phyloP scores from a whole-genome alignment of 371 early-diverging fungal genomes.

The Mucor velutinosus region DNA sequence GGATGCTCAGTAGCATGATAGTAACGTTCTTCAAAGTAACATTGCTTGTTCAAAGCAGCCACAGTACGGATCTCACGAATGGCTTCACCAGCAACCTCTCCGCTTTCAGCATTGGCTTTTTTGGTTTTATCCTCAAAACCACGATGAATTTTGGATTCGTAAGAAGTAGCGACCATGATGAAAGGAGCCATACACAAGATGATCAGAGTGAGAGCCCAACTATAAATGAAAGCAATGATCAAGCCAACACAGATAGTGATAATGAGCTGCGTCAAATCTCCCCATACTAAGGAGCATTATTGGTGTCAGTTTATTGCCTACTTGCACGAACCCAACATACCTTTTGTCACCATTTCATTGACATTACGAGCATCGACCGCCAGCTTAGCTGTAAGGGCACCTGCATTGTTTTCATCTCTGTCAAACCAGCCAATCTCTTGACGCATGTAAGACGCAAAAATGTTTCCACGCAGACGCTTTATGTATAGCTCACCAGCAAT shows the following conservation, averaged over 20 bases:
- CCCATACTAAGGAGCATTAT: too few species aligned
- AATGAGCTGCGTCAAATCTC: conserved; percentile 52
- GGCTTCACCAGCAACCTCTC: conserved; percentile 74
- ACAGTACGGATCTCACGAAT: conserved; percentile 82
- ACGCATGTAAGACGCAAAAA: conserved; percentile 58
- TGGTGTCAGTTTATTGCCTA: too few species aligned
- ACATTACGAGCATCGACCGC: conserved; percentile 75
- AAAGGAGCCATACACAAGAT: conserved; percentile 44
- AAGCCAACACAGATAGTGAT: conserved; percentile 34
- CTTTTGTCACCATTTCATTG: conserved; percentile 62
- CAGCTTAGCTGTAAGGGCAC: conserved; percentile 76
- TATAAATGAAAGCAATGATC: conserved; percentile 32
- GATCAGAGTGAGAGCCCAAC: conserved; percentile 55
- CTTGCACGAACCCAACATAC: too few species aligned
- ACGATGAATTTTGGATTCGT: conserved; percentile 17
- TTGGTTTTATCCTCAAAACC: conserved; percentile 53
- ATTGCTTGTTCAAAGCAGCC: conserved; percentile 71
- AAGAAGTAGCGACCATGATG: conserved; percentile 31
- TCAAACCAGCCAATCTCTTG: conserved; percentile 91
- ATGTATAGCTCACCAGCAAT: conserved; percentile 58
- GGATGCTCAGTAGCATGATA: conserved; percentile 58
- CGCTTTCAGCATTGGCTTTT: conserved; percentile 62
- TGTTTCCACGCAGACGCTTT: conserved; percentile 48
- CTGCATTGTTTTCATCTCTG: conserved; percentile 69
- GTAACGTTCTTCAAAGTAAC: conserved; percentile 61